Evolutionary conservation across 441 rosid species (phyloP).

Genomic region (Corymbia citriodora): DNA sequence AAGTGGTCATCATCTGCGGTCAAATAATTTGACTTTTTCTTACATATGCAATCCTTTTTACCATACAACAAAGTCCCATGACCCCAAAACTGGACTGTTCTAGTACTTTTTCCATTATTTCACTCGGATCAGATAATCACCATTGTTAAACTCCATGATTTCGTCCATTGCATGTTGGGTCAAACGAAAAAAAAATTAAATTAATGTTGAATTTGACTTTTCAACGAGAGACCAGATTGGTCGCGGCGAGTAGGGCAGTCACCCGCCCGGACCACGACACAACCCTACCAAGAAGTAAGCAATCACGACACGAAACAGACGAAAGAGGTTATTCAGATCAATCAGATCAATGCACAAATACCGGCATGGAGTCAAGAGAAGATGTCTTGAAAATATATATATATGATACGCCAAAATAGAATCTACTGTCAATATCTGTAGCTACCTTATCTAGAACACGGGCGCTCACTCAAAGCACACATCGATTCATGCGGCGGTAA

Average conservation of each 20-base stretch:
- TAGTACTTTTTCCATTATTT: not conserved
- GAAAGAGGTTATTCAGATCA: not conserved
- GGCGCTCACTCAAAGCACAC: not conserved
- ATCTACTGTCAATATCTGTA: not conserved
- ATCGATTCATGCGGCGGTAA: not conserved
- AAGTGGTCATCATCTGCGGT: not conserved
- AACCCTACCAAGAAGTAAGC: not conserved
- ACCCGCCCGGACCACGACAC: rapidly evolving
- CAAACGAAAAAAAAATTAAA: not conserved
- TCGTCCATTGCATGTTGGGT: not conserved
- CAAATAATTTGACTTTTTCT: not conserved
- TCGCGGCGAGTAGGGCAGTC: not conserved
- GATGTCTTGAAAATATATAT: not conserved
- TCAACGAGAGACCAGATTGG: not conserved
- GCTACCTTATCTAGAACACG: not conserved
- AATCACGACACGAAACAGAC: not conserved
- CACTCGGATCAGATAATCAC: not conserved
- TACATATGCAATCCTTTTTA: not conserved
- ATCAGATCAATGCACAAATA: not conserved
- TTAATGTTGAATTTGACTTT: not conserved
- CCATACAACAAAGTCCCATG: not conserved
- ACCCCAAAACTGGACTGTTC: not conserved
- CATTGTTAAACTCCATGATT: not conserved
- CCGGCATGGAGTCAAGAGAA: not conserved
- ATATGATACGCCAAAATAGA: not conserved